A percentile compares a stretch with the other conserved stretches of the same genome.
Conservation (phyloP, 768 basidiomycete species). For the Goffeauzyma gilvescens region DNA sequence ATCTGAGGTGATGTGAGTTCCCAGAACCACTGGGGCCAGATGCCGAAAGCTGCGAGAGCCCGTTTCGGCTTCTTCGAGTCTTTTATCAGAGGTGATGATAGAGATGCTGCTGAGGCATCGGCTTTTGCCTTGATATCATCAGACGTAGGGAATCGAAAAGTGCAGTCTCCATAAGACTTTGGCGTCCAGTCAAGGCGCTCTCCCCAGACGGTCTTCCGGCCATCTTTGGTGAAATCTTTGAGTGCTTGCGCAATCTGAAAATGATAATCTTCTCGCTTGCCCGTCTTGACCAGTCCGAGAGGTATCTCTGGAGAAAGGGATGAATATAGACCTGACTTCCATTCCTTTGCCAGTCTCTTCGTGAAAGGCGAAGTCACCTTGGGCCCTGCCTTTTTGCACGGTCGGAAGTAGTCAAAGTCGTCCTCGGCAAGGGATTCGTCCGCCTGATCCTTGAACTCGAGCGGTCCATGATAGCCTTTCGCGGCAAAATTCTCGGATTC, state of each 20-base stretch:
- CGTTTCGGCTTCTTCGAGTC: too few species aligned
- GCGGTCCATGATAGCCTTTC: conserved; percentile 13
- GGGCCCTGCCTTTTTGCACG: conserved; percentile 8
- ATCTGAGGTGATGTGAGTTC: conserved; percentile 41
- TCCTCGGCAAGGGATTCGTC: conserved; percentile 12
- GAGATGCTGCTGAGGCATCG: too few species aligned
- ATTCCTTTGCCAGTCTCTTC: conserved; percentile 11
- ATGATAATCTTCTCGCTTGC: neutral
- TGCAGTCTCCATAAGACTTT: conserved; percentile 3
- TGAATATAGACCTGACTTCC: conserved; percentile 12
- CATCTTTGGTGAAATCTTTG: neutral
- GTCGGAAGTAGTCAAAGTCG: conserved; percentile 15
- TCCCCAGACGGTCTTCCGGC: conserved; percentile 11
- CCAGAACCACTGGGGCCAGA: conserved; percentile 98
- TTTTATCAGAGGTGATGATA: neutral
- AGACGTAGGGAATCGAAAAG: too few species aligned
- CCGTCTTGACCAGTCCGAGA: neutral
- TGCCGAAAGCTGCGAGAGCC: too few species aligned
- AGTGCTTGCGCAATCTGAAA: neutral
- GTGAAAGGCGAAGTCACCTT: conserved; percentile 18
- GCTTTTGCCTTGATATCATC: too few species aligned
- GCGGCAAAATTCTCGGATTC: conserved; percentile 7
- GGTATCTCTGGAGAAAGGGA: conserved; percentile 15
- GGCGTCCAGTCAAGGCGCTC: conserved; percentile 20
- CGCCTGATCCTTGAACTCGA: conserved; percentile 12